These are phyloP conservation scores for Tripterygium wilfordii DNA, from an alignment of 177 flowering plant species.

Conservation along the genomic window DNA sequence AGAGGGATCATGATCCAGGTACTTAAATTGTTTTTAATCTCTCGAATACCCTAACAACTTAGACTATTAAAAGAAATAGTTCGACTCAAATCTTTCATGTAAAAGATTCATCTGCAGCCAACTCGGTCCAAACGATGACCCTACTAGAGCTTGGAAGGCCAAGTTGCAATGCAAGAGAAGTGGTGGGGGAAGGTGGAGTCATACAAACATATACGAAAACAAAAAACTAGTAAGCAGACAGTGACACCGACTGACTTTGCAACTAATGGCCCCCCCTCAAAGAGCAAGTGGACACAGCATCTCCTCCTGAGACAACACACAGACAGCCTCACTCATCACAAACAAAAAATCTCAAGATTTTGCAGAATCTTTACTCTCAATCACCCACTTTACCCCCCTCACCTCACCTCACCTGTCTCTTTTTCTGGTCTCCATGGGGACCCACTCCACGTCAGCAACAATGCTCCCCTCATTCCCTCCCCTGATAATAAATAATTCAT, in stretches of 20 bases:
- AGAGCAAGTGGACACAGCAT: conserved; percentile 20
- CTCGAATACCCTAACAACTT: no score
- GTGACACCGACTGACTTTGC: conserved; percentile 13
- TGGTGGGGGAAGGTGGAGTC: no score
- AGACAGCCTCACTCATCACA: not conserved
- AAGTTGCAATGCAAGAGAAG: not conserved
- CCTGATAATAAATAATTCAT: conserved; percentile 8
- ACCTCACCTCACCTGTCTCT: not conserved
- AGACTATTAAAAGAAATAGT: no score
- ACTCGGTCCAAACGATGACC: no score
- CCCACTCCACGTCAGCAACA: conserved; percentile 1
- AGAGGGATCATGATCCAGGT: no score
- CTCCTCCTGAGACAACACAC: not conserved
- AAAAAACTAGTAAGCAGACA: conserved; percentile 11
- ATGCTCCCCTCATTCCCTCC: not conserved
- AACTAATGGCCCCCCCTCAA: conserved; percentile 10
- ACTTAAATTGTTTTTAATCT: no score
- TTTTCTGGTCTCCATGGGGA: not conserved
- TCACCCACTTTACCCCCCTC: not conserved
- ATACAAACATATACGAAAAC: no score
- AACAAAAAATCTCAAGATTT: not conserved
- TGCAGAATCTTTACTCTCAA: not conserved
- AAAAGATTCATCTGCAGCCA: no score
- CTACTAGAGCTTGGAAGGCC: conserved; percentile 14
- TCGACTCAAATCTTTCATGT: no score